Base-by-base conservation (phyloP, 2,329 filamentous ascomycete species). In the Lachnellula suecica region DNA sequence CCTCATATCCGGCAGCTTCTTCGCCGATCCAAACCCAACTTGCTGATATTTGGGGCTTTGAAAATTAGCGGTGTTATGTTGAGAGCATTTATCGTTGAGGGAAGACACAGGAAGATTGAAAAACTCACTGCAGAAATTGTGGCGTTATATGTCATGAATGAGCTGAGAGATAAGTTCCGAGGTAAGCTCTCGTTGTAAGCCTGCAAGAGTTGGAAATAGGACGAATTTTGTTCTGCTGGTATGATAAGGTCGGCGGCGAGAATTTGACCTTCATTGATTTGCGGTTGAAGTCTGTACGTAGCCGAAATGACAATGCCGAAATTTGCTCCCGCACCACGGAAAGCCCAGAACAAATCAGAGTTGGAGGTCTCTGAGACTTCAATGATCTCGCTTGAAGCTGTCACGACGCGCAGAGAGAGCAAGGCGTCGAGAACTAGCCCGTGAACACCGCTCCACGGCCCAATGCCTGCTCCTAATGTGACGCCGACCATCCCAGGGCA, bases 231-330 rank as follows among this genome's bases (percentile, higher is more conserved):
- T 10, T 11, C 7, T 2, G 19, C 38, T 23, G 17, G 35, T 35
- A 19, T 47, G 50, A 27, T 44, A 17, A 20, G 22, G 25, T 20
- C 17, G 17, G 3, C 54, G 44, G 58, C 42, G 64, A 56, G 4
- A 63, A 54, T 43, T 59, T 51, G 34, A 67, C 29, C 29, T 13
- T 15, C 8, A 15, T 34, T 34, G 29, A 34, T 34, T 10, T 13
- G 6, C 4, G 29, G 29, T 34, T 34, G 29, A 15, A 34, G 11
- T 15, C 8, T 34, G 29, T 43, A 43, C 4, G 41, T 46, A 9
- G 60, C 63, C 53, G 66, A 70, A 25, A 67, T 69, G 8, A 67
- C 61, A 41, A 70, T 66, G n/a, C 67, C 66, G 24, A 58, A 59
- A 41, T 59, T 59, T 19, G 50, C 49, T 10, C 52, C 54, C 22